Conservation (phyloP, 306 rosid genomes). For the Rosa rugosa region DNA sequence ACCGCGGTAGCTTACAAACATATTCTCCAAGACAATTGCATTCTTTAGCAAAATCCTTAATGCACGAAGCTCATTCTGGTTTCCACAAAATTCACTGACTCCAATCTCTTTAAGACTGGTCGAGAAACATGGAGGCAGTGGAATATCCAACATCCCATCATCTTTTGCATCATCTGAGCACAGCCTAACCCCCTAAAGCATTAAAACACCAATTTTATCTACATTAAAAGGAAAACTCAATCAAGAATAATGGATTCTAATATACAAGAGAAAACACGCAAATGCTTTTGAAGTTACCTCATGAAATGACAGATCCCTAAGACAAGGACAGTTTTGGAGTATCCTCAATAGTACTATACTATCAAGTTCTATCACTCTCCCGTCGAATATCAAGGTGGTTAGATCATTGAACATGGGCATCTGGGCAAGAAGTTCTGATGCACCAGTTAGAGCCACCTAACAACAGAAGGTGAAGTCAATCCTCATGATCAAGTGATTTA, state of each 20-base stretch:
- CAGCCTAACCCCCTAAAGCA: neutral
- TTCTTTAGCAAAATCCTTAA: neutral
- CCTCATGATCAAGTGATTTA: neutral
- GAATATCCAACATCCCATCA: neutral
- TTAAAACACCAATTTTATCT: too few species aligned
- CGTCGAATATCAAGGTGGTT: too few species aligned
- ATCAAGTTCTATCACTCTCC: too few species aligned
- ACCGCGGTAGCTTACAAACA: too few species aligned
- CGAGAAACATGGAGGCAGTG: conserved; percentile 1
- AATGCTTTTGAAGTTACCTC: neutral
- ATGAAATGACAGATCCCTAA: too few species aligned
- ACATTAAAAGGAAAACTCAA: too few species aligned
- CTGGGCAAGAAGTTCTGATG: too few species aligned
- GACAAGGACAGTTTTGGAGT: too few species aligned
- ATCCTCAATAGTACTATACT: too few species aligned
- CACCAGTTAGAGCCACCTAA: neutral
- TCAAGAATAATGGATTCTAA: neutral
- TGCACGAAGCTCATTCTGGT: neutral
- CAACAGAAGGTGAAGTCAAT: too few species aligned
- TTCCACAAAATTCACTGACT: neutral
- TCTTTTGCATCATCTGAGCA: neutral
- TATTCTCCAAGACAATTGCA: conserved; percentile 9
- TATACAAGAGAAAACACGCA: too few species aligned
- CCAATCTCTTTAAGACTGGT: neutral
- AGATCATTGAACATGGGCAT: too few species aligned